These are phyloP conservation scores for Aureoboletus auriporus DNA, from an alignment of 768 basidiomycete genomes.

Conservation along the genomic window DNA sequence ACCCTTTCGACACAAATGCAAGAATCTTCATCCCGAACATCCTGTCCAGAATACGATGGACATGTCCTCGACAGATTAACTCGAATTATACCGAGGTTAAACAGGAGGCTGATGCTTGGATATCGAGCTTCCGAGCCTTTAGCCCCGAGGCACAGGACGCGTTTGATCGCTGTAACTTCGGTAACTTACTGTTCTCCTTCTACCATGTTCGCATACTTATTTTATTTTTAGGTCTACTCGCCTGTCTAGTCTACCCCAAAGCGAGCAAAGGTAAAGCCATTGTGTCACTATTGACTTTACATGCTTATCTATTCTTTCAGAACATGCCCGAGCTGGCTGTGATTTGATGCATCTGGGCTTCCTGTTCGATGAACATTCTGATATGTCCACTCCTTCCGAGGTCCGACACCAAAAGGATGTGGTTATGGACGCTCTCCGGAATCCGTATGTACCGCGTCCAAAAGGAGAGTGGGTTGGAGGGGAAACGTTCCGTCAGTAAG, in stretches of 20 bases:
- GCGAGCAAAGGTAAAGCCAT: conserved; percentile 8
- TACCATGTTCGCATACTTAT: not conserved
- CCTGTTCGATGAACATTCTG: conserved; percentile 48
- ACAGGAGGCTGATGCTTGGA: conserved; percentile 8
- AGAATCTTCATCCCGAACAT: conserved; percentile 13
- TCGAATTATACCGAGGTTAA: not conserved
- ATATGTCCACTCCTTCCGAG: conserved; percentile 30
- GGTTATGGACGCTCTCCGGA: conserved; percentile 21
- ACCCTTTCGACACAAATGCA: not conserved
- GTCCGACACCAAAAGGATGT: conserved; percentile 24
- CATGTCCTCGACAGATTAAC: conserved; percentile 11
- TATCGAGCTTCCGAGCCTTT: conserved; percentile 7
- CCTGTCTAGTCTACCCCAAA: conserved; percentile 1
- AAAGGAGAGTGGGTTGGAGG: conserved; percentile 17
- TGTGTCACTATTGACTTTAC: not conserved
- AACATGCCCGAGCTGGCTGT: conserved; percentile 33
- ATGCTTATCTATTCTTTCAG: not conserved
- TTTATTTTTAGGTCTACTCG: conserved; percentile 6
- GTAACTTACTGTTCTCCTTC: not conserved
- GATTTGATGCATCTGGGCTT: conserved; percentile 52
- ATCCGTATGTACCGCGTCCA: conserved; percentile 8
- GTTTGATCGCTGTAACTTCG: conserved; percentile 8
- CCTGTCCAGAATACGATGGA: conserved; percentile 12
- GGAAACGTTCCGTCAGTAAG: conserved; percentile 17
- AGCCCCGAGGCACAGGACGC: conserved; percentile 10